phyloP scores from a whole-genome alignment of 768 basidiomycete genomes.

The Daedaleopsis nitida region DNA sequence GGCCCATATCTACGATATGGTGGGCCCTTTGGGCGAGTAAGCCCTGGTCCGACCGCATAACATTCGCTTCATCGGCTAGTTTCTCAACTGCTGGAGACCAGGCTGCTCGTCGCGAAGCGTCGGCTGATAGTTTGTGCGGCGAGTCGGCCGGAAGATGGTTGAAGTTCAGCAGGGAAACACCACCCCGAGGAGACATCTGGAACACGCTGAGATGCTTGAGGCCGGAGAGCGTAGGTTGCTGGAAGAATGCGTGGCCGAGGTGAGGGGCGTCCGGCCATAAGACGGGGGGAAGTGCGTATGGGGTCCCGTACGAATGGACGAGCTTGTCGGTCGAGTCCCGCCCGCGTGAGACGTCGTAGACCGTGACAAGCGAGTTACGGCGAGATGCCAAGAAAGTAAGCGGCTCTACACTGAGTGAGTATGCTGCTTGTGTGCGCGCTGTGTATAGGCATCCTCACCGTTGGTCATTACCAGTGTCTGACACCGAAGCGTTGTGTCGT shows the following conservation, averaged over 20 bases:
- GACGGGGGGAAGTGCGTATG: slow-evolving; percentile 45
- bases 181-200: slow-evolving; percentile 49
- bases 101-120: not conserved
- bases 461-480: slow-evolving; percentile 39
- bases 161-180: slow-evolving; percentile 48
- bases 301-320: slow-evolving; percentile 45
- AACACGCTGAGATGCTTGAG: slow-evolving; percentile 40
- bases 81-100: slow-evolving; percentile 45
- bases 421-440: not conserved
- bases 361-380: slow-evolving; percentile 56
- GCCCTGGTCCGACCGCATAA: slow-evolving; percentile 40
- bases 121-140: slow-evolving; percentile 7
- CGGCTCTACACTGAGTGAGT: slow-evolving; percentile 38
- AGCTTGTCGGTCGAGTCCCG: slow-evolving; percentile 33
- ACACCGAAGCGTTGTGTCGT: slow-evolving; percentile 57
- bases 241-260: slow-evolving; percentile 35
- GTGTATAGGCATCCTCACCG: slow-evolving; percentile 28
- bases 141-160: slow-evolving; percentile 16
- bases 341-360: slow-evolving; percentile 60
- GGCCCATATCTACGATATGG: slow-evolving; percentile 49
- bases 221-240: slow-evolving; percentile 29
- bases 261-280: slow-evolving; percentile 29
- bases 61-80: slow-evolving; percentile 33
- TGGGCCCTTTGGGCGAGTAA: slow-evolving; percentile 47
- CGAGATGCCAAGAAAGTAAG: slow-evolving; percentile 62